Percentiles rank a stretch among this genome's conserved stretches.
These are phyloP conservation scores for Penicillium crustosum DNA, from an alignment of 2,329 filamentous ascomycete species.

Conservation along the genomic window DNA sequence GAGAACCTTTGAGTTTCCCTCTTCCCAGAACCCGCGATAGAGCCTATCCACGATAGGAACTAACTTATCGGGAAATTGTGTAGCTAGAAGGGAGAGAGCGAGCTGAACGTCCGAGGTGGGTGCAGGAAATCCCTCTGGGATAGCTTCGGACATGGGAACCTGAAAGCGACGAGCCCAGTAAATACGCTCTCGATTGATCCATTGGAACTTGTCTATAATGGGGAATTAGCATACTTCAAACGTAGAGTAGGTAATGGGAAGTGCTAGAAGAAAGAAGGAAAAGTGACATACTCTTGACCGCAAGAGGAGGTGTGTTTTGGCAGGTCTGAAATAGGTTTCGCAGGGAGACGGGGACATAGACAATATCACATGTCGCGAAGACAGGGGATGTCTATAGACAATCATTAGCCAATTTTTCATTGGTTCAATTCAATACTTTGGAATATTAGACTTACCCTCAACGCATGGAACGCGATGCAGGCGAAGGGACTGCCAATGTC, in stretches of 20 bases:
- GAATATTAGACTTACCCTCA: constrained; percentile 2
- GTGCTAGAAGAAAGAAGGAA: background rate
- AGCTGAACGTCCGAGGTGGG: constrained; percentile 10
- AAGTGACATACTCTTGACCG: constrained; percentile 13
- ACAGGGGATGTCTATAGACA: constrained; percentile 14
- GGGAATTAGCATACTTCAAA: background rate
- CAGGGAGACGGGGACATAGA: constrained; percentile 15
- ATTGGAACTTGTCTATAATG: constrained; percentile 14
- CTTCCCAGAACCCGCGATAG: constrained; percentile 11
- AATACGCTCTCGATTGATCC: constrained; percentile 18
- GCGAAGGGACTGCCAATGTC: constrained; percentile 21
- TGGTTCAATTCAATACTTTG: too few species aligned
- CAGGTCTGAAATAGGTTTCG: constrained; percentile 16
- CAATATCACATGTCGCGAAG: constrained; percentile 14
- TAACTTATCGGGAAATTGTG: constrained; percentile 5
- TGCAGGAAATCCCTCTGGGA: constrained; percentile 15
- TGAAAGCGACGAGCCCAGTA: constrained; percentile 18
- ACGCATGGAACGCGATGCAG: constrained; percentile 15
- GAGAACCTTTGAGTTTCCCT: constrained; percentile 2
- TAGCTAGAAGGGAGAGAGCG: constrained; percentile 8
- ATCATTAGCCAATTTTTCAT: background rate
- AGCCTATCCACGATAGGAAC: background rate
- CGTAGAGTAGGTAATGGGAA: background rate
- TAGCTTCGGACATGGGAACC: constrained; percentile 9
- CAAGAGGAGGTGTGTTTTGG: constrained; percentile 14